phyloP scores from a whole-genome alignment of 2,329 filamentous ascomycete species.

The Apiospora saccharicola region DNA sequence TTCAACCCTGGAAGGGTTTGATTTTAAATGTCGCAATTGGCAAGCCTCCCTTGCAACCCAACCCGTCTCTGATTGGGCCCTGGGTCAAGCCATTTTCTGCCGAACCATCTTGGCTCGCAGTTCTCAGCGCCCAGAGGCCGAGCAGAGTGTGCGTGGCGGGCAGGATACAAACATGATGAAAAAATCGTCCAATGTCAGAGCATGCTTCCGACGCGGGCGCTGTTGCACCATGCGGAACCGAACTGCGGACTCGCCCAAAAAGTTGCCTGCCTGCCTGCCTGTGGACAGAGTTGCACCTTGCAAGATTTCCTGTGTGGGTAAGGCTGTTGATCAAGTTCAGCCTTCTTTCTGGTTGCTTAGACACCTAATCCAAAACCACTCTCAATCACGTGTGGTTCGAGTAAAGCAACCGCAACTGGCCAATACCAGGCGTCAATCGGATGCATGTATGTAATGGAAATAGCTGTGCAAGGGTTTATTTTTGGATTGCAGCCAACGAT shows the following conservation, averaged over 20 bases:
- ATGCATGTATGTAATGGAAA: constrained; percentile 20
- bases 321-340: constrained; percentile 1
- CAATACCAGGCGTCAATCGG: not conserved
- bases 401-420: not conserved
- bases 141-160: not conserved
- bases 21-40: constrained; percentile 21
- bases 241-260: not conserved
- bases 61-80: not conserved
- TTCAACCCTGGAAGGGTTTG: constrained; percentile 16
- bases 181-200: constrained; percentile 11
- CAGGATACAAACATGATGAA: not conserved
- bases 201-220: not conserved
- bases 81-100: not conserved
- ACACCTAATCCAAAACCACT: constrained; percentile 7
- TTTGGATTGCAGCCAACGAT: not conserved
- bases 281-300: not conserved
- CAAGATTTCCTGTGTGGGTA: not conserved
- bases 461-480: not conserved
- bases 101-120: constrained; percentile 14
- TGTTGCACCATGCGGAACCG: constrained; percentile 12
- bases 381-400: constrained; percentile 10
- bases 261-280: too few relatives aligned
- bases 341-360: not conserved
- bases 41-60: constrained; percentile 15
- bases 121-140: not conserved